Conservation (phyloP, 2,329 filamentous ascomycete species). For the Botryotinia calthae region DNA sequence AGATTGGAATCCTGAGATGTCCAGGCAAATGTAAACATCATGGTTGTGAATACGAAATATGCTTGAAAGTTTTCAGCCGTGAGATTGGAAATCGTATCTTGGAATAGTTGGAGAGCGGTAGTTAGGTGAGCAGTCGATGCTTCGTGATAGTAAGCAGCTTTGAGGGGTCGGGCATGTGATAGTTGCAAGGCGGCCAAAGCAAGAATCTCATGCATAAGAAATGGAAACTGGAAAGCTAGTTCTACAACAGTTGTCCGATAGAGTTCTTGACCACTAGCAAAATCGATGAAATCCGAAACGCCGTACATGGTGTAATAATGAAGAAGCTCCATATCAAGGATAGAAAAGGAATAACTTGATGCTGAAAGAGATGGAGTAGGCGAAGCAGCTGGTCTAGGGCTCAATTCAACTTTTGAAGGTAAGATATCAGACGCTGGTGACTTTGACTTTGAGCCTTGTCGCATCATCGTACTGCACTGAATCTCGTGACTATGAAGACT, state of each 20-base stretch:
- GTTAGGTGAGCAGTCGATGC: conserved; percentile 38
- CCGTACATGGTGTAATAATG: conserved; percentile 46
- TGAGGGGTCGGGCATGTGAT: conserved; percentile 34
- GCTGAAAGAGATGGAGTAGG: conserved; percentile 3
- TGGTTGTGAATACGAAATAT: conserved; percentile 38
- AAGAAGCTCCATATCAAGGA: conserved; percentile 45
- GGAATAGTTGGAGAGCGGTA: conserved; percentile 37
- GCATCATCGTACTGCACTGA: conserved; percentile 4
- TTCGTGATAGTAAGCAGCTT: conserved; percentile 30
- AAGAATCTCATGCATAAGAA: conserved; percentile 41
- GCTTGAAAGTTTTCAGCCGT: conserved; percentile 39
- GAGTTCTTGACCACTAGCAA: conserved; percentile 21
- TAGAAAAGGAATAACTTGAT: conserved; percentile 25
- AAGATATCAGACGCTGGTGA: conserved; percentile 19
- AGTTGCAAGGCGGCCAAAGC: conserved; percentile 41
- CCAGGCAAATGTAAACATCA: conserved; percentile 41
- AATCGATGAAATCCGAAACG: conserved; percentile 28
- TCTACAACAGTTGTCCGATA: conserved; percentile 32
- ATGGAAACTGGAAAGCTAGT: conserved; percentile 34
- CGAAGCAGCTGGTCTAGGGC: conserved; percentile 6
- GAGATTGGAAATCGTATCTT: conserved; percentile 46
- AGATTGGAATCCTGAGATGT: conserved; percentile 29
- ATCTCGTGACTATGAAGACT: conserved; percentile 15
- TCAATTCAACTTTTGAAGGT: conserved; percentile 14
- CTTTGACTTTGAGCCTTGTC: conserved; percentile 8